Evolutionary conservation across 805 yeast species (phyloP).

Genomic region (Yarrowia keelungensis): DNA sequence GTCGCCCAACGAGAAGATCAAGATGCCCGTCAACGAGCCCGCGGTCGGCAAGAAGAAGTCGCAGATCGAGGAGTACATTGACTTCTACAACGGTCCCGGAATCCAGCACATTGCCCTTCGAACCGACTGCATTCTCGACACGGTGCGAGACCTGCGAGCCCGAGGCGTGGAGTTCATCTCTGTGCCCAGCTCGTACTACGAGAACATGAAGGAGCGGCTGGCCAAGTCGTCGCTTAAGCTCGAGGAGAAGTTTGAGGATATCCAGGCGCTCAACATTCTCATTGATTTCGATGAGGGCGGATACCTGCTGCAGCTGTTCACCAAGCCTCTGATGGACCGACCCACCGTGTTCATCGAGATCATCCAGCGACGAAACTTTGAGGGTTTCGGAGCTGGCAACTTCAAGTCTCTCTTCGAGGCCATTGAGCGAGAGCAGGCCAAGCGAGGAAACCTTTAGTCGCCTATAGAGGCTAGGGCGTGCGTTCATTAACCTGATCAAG

Average conservation of each 20-base stretch:
- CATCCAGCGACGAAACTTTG: constrained; percentile 78
- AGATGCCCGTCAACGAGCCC: constrained; percentile 88
- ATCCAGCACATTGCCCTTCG: constrained; percentile 80
- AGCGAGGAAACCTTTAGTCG: constrained; percentile 63
- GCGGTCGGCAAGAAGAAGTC: constrained; percentile 69
- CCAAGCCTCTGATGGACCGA: constrained; percentile 75
- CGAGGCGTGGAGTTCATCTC: constrained; percentile 75
- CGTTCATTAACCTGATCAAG: constrained; percentile 16
- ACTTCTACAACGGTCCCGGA: constrained; percentile 80
- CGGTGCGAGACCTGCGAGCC: constrained; percentile 60
- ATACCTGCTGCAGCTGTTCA: constrained; percentile 80
- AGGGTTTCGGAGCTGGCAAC: constrained; percentile 90
- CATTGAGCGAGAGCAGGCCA: constrained; percentile 75
- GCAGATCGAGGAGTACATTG: constrained; percentile 83
- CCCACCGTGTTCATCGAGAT: constrained; percentile 85
- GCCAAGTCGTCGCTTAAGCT: constrained; percentile 55
- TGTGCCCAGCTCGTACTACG: constrained; percentile 67
- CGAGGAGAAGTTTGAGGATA: constrained; percentile 59
- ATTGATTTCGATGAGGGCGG: constrained; percentile 80
- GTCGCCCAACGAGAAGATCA: constrained; percentile 65
- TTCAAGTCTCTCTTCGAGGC: constrained; percentile 82
- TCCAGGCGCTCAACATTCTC: constrained; percentile 60
- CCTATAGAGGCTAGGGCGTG: constrained; percentile 7
- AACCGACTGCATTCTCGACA: constrained; percentile 64
- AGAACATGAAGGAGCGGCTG: constrained; percentile 57